Conservation (phyloP, 2,329 filamentous ascomycete genomes). For the Alternaria triticina region DNA sequence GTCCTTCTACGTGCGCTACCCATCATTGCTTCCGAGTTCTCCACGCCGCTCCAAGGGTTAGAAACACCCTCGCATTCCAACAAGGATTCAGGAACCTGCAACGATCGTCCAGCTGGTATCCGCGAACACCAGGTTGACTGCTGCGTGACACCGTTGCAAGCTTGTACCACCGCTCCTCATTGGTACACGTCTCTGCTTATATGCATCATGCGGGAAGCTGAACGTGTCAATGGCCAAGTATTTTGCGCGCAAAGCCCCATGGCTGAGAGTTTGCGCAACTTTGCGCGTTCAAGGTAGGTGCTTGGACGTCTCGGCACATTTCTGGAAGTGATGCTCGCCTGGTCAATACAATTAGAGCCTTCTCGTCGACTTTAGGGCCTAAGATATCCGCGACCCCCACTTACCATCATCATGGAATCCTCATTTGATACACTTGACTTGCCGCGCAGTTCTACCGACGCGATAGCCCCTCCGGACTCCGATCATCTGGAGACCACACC, state of each 20-base stretch:
- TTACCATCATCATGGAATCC: neutral
- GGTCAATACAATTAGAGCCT: neutral
- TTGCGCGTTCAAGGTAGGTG: neutral
- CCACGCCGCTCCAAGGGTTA: neutral
- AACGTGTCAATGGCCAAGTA: neutral
- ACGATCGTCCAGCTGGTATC: neutral
- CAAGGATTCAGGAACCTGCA: neutral
- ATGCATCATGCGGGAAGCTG: neutral
- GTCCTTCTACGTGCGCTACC: neutral
- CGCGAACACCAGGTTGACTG: accelerated
- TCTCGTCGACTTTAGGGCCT: neutral
- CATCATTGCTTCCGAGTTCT: neutral
- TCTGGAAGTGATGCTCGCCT: neutral
- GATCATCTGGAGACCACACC: neutral
- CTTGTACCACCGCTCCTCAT: neutral
- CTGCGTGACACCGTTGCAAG: neutral
- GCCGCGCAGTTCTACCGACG: neutral
- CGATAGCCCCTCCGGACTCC: no score
- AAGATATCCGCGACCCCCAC: neutral
- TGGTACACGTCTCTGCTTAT: neutral
- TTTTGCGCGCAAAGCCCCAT: neutral
- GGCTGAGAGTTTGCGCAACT: neutral
- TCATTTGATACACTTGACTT: neutral
- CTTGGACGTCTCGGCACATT: neutral
- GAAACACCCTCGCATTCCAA: neutral